Evolutionary conservation across 176 grass and related monocot species (phyloP).

Genomic region (Bothriochloa decipiens): DNA sequence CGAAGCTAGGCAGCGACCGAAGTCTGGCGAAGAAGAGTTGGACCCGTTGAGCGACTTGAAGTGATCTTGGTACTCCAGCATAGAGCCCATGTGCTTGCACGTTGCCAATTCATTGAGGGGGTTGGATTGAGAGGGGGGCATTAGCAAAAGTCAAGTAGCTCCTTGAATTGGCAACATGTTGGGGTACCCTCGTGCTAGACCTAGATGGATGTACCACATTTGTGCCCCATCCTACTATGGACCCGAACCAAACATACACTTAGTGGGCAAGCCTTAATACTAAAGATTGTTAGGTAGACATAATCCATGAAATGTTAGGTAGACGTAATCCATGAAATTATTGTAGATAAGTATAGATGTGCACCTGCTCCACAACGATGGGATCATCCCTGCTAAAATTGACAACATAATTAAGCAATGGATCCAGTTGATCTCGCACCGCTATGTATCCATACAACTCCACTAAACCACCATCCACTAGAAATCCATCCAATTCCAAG

Average conservation of each 20-base stretch:
- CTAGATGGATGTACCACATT: no score
- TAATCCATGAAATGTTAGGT: background rate
- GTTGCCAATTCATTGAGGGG: no score
- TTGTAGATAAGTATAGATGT: background rate
- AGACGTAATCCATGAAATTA: background rate
- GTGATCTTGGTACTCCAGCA: no score
- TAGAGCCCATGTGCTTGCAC: no score
- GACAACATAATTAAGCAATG: slow-evolving; percentile 27
- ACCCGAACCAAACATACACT: background rate
- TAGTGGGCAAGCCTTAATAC: background rate
- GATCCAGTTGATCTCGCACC: background rate
- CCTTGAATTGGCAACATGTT: no score
- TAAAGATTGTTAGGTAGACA: background rate
- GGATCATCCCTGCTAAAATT: slow-evolving; percentile 33
- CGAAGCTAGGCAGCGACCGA: no score
- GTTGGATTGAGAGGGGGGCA: no score
- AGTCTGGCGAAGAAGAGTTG: no score
- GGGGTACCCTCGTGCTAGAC: no score
- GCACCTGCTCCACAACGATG: slow-evolving; percentile 11
- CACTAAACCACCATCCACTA: slow-evolving; percentile 8
- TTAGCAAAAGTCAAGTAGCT: no score
- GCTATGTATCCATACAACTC: slow-evolving; percentile 39
- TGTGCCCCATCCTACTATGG: no score
- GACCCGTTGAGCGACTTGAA: no score
- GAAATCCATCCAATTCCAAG: background rate